A percentile compares a stretch with the other conserved stretches of the same genome.
Evolutionary conservation across 2,329 filamentous ascomycete genomes (phyloP).

Genomic region (Fusarium sp.): DNA sequence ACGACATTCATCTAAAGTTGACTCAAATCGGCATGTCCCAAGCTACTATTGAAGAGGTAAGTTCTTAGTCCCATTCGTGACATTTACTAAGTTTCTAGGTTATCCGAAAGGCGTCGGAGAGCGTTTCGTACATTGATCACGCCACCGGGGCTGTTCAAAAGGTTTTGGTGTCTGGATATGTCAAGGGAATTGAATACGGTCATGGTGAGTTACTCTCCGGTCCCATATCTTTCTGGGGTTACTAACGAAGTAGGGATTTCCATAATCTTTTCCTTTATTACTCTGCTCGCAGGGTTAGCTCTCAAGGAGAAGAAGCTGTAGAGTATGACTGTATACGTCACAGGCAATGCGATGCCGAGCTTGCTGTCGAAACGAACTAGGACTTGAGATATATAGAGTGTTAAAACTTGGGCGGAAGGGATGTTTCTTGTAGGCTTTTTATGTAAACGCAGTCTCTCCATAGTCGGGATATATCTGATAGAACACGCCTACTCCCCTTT

Average conservation of each 20-base stretch:
- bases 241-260: conserved; percentile 11
- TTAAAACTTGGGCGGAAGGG: too few relatives aligned
- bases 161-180: conserved; percentile 27
- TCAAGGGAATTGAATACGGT: conserved; percentile 39
- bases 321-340: too few relatives aligned
- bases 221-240: not conserved
- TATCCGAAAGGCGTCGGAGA: conserved; percentile 36
- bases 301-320: conserved; percentile 16
- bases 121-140: conserved; percentile 36
- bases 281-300: not conserved
- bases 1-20: conserved; percentile 26
- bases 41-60: conserved; percentile 22
- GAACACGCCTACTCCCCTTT: not conserved
- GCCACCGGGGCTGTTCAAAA: conserved; percentile 27
- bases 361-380: too few relatives aligned
- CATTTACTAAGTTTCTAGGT: conserved; percentile 20
- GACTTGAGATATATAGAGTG: too few relatives aligned
- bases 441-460: too few relatives aligned
- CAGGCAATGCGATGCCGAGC: too few relatives aligned
- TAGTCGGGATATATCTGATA: too few relatives aligned
- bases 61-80: not conserved
- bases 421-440: too few relatives aligned
- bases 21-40: conserved; percentile 26
- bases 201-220: conserved; percentile 17
- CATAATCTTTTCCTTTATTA: not conserved